Evolutionary conservation across 768 basidiomycete species (phyloP).

Genomic region (Suillus ampliporus): DNA sequence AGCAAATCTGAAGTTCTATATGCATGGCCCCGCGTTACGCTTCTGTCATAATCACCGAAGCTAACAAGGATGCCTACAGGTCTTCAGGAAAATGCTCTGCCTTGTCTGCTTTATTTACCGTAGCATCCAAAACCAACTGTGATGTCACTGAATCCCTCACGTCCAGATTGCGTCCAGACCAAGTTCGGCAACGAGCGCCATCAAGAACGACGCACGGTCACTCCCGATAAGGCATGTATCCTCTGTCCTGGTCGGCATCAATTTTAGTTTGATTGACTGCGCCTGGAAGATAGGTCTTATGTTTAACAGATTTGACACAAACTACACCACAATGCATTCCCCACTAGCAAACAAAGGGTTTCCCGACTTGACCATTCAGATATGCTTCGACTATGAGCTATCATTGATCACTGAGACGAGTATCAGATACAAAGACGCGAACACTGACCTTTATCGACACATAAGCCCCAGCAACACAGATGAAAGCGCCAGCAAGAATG

Average conservation of each 20-base stretch:
- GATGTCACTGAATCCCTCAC: not conserved
- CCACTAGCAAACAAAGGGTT: slow-evolving; percentile 51
- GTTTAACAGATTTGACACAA: not conserved
- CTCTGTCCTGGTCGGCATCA: not conserved
- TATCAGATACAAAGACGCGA: slow-evolving; percentile 1
- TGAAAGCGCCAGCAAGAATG: slow-evolving; percentile 54
- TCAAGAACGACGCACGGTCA: no score
- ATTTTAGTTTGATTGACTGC: not conserved
- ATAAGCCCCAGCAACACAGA: slow-evolving; percentile 58
- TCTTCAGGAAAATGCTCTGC: no score
- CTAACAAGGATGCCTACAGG: no score
- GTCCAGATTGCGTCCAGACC: no score
- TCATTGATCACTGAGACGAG: slow-evolving; percentile 9
- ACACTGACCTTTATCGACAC: slow-evolving; percentile 54
- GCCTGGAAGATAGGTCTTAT: not conserved
- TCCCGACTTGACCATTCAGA: slow-evolving; percentile 45
- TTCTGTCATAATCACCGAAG: not conserved
- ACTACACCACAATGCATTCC: not conserved
- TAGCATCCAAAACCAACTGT: no score
- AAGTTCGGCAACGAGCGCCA: not conserved
- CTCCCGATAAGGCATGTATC: no score
- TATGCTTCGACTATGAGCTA: slow-evolving; percentile 57
- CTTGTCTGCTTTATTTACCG: no score
- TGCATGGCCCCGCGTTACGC: not conserved
- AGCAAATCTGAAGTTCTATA: no score